These are phyloP conservation scores for Xylaria longipes DNA, from an alignment of 495 filamentous ascomycete species.

Conservation along the genomic window DNA sequence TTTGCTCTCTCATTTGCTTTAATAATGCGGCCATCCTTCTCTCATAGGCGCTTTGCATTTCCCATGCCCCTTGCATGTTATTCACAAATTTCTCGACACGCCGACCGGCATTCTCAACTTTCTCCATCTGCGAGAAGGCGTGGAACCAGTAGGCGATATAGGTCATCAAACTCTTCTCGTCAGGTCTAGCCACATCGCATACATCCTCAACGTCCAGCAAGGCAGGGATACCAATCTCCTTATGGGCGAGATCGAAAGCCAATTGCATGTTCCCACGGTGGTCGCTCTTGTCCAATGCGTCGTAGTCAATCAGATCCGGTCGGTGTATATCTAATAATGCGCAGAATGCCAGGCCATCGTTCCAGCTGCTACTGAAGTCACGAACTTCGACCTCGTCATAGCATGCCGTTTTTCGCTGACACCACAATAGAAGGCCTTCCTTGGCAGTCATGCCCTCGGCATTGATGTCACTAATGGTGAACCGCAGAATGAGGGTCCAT, in stretches of 20 bases:
- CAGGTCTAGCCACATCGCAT: conserved; percentile 92
- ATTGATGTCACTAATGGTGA: conserved; percentile 98
- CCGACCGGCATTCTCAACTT: conserved; percentile 94
- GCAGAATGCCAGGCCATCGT: conserved; percentile 95
- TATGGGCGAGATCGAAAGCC: conserved; percentile 92
- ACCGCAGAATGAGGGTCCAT: conserved; percentile 96
- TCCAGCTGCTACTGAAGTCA: conserved; percentile 96
- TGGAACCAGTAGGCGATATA: conserved; percentile 99
- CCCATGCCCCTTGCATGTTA: conserved; percentile 99
- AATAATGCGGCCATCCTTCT: conserved; percentile 81
- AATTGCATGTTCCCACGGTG: conserved; percentile 97
- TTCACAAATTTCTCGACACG: conserved; percentile 98
- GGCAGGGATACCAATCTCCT: conserved; percentile 96
- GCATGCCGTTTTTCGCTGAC: conserved; percentile 97
- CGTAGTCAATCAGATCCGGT: conserved; percentile 95
- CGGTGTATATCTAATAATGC: conserved; percentile 96
- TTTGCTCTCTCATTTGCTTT: conserved; percentile 72
- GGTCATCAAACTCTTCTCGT: conserved; percentile 96
- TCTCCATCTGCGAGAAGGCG: conserved; percentile 96
- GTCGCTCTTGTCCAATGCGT: conserved; percentile 89
- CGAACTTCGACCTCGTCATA: conserved; percentile 95
- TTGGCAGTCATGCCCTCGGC: conserved; percentile 97
- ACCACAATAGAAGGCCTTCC: conserved; percentile 94
- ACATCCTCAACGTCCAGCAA: conserved; percentile 97
- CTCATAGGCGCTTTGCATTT: conserved; percentile 97